Base-by-base conservation (phyloP, 176 grass and related monocot species). In the Ananas comosus region DNA sequence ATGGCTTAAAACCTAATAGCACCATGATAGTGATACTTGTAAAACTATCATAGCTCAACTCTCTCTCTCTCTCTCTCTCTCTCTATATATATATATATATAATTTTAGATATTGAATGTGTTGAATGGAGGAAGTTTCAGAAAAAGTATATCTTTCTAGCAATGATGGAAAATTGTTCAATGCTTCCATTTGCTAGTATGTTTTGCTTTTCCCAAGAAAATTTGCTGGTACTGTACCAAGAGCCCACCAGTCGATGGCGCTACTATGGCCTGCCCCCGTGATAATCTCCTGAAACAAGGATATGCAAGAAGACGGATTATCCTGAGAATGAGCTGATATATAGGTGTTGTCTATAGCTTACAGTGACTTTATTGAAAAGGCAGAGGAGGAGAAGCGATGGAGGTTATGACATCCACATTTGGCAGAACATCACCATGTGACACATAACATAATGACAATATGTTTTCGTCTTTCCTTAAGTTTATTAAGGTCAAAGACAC, bases 191-290 rank as follows among this genome's bases (percentile, higher is more conserved):
- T 48, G 3, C 17, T 57, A 52, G 75, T 67, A 65, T 82, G 33
- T 42, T 42, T 42, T 33, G 29, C 5, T 42, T 42, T 42, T 7
- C 33, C 33, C 6, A 42, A 42, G 33, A 42, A 42, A 42, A 42
- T 72, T 9, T 48, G 3, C 17, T 57, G 59, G 75, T 67, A 65
- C 80, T 74, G 81, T 88, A 99, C 94, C 94, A 69, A 99, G 82
- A 81, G 89, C 78, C 94, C 94, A 99, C 94, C 89, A 99, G 82
- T 99, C 94, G 75, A 99, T 91, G 21, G 89, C 94, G 79, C 89
- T 93, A 64, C 84, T 99, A 81, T 99, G 94, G 22, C 72, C 75
- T 88, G 78, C 74, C 53, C 94, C 94, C 28, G 76, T 88, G 61
- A 99, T 91, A 67, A 99, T 80, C 80, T 99, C 94, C 94, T 99